A percentile compares a stretch with the other conserved stretches of the same genome.
These are phyloP conservation scores for Trametes cingulata DNA, from an alignment of 768 basidiomycete genomes.

Conservation along the genomic window DNA sequence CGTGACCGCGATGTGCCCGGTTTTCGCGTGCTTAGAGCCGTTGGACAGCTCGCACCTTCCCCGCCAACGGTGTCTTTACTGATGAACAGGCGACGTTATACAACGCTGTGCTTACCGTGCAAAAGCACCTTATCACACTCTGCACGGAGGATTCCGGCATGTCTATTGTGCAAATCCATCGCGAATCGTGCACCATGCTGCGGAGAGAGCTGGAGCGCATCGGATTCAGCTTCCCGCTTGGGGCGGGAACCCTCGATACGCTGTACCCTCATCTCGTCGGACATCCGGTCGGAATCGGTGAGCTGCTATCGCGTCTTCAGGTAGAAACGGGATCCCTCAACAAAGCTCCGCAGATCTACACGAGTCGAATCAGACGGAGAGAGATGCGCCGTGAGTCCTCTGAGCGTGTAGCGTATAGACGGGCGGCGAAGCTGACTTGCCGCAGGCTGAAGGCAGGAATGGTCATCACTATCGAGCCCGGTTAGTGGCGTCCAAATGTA, in stretches of 20 bases:
- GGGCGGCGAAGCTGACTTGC: not conserved
- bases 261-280: slow-evolving; percentile 93
- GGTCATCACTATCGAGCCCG: slow-evolving; percentile 92
- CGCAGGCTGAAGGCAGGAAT: slow-evolving; percentile 76
- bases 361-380: slow-evolving; percentile 69
- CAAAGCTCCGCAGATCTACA: slow-evolving; percentile 68
- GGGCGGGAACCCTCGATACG: slow-evolving; percentile 59
- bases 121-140: slow-evolving; percentile 62
- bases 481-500: slow-evolving; percentile 34
- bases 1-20: not conserved
- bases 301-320: slow-evolving; percentile 22
- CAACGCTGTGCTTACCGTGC: slow-evolving; percentile 67
- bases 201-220: slow-evolving; percentile 74
- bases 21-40: not conserved
- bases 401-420: slow-evolving; percentile 3
- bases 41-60: slow-evolving; percentile 77
- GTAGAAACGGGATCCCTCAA: not conserved
- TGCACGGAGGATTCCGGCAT: slow-evolving; percentile 60
- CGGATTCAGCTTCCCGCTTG: slow-evolving; percentile 61
- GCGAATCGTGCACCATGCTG: slow-evolving; percentile 65
- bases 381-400: slow-evolving; percentile 49
- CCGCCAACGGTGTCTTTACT: slow-evolving; percentile 80
- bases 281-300: slow-evolving; percentile 90
- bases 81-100: slow-evolving; percentile 84
- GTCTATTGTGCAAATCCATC: slow-evolving; percentile 77